These are phyloP conservation scores for Naganishia liquefaciens DNA, from an alignment of 1,284 basidiomycete genomes.

Conservation along the genomic window DNA sequence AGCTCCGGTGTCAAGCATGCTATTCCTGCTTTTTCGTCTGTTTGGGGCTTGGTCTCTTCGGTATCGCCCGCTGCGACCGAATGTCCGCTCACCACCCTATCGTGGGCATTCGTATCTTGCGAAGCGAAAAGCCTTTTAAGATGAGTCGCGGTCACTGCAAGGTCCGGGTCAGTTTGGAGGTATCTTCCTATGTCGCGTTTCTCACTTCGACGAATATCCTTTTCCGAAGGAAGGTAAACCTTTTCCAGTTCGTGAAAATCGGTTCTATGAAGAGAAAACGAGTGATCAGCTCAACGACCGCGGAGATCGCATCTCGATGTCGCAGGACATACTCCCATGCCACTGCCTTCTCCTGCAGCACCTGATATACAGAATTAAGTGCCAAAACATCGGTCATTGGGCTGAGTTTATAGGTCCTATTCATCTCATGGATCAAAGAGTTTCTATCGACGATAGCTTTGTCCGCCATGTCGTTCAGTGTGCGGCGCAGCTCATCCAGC, in stretches of 20 bases:
- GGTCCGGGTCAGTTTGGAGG: background rate
- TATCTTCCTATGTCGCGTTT: background rate
- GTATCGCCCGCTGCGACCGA: conserved; percentile 60
- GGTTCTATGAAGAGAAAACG: conserved; percentile 34
- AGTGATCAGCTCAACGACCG: conserved; percentile 38
- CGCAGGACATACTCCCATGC: conserved; percentile 67
- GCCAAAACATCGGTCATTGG: conserved; percentile 80
- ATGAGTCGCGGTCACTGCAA: conserved; percentile 50
- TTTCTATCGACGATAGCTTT: conserved; percentile 72
- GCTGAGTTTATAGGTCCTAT: conserved; percentile 77
- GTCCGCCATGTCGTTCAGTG: conserved; percentile 60
- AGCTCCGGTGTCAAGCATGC: conserved; percentile 37
- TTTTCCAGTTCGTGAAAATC: conserved; percentile 61
- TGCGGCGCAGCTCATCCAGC: conserved; percentile 42
- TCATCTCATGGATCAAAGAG: conserved; percentile 73
- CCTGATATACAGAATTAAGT: conserved; percentile 81
- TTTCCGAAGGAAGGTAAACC: conserved; percentile 54
- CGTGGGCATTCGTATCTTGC: conserved; percentile 51
- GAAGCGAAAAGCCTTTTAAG: conserved; percentile 59
- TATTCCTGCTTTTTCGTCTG: conserved; percentile 29
- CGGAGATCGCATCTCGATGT: too few species aligned
- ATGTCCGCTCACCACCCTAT: conserved; percentile 56
- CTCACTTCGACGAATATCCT: conserved; percentile 51
- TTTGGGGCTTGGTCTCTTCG: conserved; percentile 39
- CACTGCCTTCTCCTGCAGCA: conserved; percentile 91